Conservation (phyloP, 2,329 filamentous ascomycete genomes). For the Tolypocladium nubicola region DNA sequence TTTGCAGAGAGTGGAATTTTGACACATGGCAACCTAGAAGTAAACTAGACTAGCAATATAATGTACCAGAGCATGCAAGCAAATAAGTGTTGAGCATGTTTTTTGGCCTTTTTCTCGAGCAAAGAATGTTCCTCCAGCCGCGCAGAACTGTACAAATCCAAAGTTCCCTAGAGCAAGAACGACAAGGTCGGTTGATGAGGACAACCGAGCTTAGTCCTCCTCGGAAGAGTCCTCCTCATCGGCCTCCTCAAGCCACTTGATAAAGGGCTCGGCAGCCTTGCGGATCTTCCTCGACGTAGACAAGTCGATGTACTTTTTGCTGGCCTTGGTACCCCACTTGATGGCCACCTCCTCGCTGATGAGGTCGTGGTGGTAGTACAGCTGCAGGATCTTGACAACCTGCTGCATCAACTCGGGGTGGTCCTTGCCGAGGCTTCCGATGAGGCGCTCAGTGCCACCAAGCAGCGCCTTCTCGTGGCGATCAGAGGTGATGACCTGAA, state of each 20-base stretch:
- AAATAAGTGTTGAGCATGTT: not conserved
- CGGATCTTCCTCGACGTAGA: conserved; percentile 87
- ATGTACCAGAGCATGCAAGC: conserved; percentile 3
- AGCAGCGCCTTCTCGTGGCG: conserved; percentile 93
- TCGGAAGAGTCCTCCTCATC: conserved; percentile 61
- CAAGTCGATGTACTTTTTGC: conserved; percentile 95
- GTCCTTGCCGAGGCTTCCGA: conserved; percentile 60
- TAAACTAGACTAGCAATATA: conserved; percentile 8
- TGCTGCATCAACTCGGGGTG: conserved; percentile 65
- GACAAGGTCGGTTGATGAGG: not conserved
- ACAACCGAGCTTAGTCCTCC: conserved; percentile 23
- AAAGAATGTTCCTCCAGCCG: not conserved
- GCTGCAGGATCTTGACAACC: conserved; percentile 77
- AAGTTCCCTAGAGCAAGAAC: not conserved
- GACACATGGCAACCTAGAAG: conserved; percentile 8
- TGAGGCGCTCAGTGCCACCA: conserved; percentile 87
- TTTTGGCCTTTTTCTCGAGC: not conserved
- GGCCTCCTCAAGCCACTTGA: conserved; percentile 85
- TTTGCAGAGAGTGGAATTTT: conserved; percentile 8
- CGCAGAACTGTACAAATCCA: not conserved
- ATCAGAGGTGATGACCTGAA: conserved; percentile 59
- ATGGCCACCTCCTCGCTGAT: conserved; percentile 79
- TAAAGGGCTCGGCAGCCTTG: conserved; percentile 87
- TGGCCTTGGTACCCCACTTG: conserved; percentile 88
- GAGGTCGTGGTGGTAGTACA: conserved; percentile 85